Evolutionary conservation across 352 stramenopile genomes (phyloP).

Genomic region (Pythium aphanidermatum): DNA sequence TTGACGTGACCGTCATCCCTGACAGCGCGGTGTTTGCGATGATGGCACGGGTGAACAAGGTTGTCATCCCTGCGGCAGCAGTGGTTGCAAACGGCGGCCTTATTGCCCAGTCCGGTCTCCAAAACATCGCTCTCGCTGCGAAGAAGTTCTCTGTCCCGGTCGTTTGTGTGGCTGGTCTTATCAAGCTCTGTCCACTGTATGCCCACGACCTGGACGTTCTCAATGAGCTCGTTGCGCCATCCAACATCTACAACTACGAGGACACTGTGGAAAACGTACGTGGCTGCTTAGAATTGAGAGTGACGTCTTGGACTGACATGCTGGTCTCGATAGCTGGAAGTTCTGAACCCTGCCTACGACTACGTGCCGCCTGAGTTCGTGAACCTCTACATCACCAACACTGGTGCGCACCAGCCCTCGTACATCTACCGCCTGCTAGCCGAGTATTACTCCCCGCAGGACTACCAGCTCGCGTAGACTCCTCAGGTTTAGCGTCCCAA

Average conservation of each 20-base stretch:
- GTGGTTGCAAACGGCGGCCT: conserved; percentile 97
- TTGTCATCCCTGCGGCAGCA: conserved; percentile 92
- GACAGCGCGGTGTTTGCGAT: conserved; percentile 97
- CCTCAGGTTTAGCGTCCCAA: too few species aligned
- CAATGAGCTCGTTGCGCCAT: conserved; percentile 87
- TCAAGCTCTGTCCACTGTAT: conserved; percentile 98
- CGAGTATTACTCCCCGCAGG: conserved; percentile 97
- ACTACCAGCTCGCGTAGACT: conserved; percentile 87
- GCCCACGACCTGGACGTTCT: conserved; percentile 96
- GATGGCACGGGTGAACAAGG: conserved; percentile 98
- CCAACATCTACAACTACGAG: conserved; percentile 87
- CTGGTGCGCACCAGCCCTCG: conserved; percentile 95
- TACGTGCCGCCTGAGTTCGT: conserved; percentile 97
- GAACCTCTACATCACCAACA: conserved; percentile 98
- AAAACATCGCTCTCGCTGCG: conserved; percentile 95
- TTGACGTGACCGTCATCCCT: conserved; percentile 95
- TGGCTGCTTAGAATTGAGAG: neutral
- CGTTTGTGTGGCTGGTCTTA: conserved; percentile 95
- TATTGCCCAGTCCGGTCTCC: conserved; percentile 92
- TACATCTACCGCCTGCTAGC: conserved; percentile 98
- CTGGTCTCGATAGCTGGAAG: conserved; percentile 77
- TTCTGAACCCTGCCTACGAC: conserved; percentile 96
- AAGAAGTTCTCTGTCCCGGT: conserved; percentile 96
- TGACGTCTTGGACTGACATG: neutral
- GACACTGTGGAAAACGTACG: conserved; percentile 84